Base-by-base conservation (phyloP, 345 rosid species). In the Eutrema heterophyllum region DNA sequence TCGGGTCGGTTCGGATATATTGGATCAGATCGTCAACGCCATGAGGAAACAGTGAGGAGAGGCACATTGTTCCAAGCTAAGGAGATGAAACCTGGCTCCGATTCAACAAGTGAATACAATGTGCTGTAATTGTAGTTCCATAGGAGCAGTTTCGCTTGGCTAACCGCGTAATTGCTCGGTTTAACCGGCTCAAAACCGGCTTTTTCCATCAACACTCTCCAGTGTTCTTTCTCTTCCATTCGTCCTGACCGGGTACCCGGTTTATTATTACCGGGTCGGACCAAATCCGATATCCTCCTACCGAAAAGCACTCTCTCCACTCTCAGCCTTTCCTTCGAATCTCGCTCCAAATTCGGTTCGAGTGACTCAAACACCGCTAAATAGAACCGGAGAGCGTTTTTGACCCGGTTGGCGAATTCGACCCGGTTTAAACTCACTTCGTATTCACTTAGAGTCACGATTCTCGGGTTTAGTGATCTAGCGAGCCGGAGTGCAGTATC, bases 381-480 rank as follows among this genome's bases (percentile, higher is more conserved):
- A 79, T 88, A 91, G 55, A 88, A 91, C 57, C 75, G 80, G 54
- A 91, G 62, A 2, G 93, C 96, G 70, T 86, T 91, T 60, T 79
- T 83, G 69, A 91, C 85, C 32, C 98, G 83, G 81, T 70, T 73
- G 3, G 75, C 13, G 73, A 80, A 88, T 10, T 85, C 91, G 2
- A 73, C 81, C 57, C 83, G 68, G 76, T 91, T 94, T 83, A 89
- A 80, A 33, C 89, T 80, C 52, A 82, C 88, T 64, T 94, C 97
- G 72, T 89, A 83, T 78, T 94, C 97, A 3, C 92, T 95, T 4
- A 94, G 81, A 2, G 96, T 94, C 18, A 94, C 91, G 29, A 94
- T 78, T 38, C 68, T 72, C 9, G 98, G 93, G 56, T 71, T 72
- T 48, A 91, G 72, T 7, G 89, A 88, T 70, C 87, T 86, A 0